Evolutionary conservation across 2,329 filamentous ascomycete species (phyloP), one percentile per base, ranked within the genome.

Genomic region (Aspergillus tamarii): DNA sequence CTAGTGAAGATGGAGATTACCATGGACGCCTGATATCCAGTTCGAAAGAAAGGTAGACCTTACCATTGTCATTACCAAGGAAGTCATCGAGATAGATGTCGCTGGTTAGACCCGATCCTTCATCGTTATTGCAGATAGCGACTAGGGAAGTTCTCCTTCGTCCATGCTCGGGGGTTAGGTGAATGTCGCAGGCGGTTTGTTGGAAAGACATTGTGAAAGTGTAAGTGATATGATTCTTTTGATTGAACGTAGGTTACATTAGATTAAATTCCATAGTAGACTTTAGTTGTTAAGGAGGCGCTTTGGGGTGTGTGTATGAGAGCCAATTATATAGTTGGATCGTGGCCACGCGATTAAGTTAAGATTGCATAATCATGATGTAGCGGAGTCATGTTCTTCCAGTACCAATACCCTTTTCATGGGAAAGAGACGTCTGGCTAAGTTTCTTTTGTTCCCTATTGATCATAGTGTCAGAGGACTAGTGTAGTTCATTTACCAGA

Each of bases 111-210:
- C 67, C 67, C 14, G 56, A 55, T 39, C 67, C 67, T 45, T 68
- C 66, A 3, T 69, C 67, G 30, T 68, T 69, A 46, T 69, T 69
- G 62, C 66, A 67, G 32, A 66, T 69, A 14, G 67, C 67, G 23
- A 61, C 57, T 3, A 69, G 43, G 10, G 54, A 59, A 9, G 62
- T 69, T 11, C 11, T 21, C 21, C 43, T 16, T 14, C 2, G n/a
- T 23, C 21, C 43, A 5, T 7, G 43, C 8, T 65, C 53, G 32
- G 50, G 16, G 26, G 41, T 59, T 8, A 68, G 57, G n/a, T 67
- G 66, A 11, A 66, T 60, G 58, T 64, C 64, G 30, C 66, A 68
- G 34, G 67, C 61, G 26, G 43, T 68, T 59, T 64, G 36, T 2
- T 69, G 59, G 28, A 69, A 68, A 11, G 64, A 65, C 67, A 69